Evolutionary conservation across 441 rosid species (phyloP).

Genomic region (Corymbia calophylla): DNA sequence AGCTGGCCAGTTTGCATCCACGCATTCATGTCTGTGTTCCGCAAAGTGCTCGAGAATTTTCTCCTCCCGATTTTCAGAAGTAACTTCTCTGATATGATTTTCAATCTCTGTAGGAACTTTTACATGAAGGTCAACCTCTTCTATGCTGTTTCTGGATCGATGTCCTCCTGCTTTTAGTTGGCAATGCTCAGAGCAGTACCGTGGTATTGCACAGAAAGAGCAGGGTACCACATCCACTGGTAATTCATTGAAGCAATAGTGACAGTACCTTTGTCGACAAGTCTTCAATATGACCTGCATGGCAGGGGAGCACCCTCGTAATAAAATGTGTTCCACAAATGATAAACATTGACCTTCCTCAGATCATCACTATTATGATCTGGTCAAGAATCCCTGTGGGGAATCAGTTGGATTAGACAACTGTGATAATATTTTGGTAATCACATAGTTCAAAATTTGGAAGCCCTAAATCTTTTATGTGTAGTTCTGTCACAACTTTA

Average conservation of each 20-base stretch:
- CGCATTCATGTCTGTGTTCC: conserved; percentile 87
- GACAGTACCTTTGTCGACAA: conserved; percentile 69
- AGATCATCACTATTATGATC: not conserved
- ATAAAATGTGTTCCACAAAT: not conserved
- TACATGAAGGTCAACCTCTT: conserved; percentile 9
- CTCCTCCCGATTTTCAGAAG: conserved; percentile 8
- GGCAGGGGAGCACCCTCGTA: not conserved
- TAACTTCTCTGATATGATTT: conserved; percentile 34
- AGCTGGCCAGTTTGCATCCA: conserved; percentile 76
- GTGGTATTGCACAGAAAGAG: conserved; percentile 56
- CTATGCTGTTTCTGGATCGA: conserved; percentile 6
- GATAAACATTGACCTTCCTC: not conserved
- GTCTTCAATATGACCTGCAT: conserved; percentile 58
- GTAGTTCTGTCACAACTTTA: not conserved
- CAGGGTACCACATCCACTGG: conserved; percentile 70
- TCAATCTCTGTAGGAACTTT: conserved; percentile 21
- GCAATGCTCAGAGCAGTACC: conserved; percentile 78
- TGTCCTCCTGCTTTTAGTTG: conserved; percentile 52
- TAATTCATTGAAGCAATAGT: conserved; percentile 75
- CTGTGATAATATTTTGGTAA: not conserved
- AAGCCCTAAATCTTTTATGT: not conserved
- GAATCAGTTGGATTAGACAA: not conserved
- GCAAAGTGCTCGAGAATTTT: conserved; percentile 25
- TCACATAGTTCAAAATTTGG: not conserved
- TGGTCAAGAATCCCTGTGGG: not conserved